Conservation (phyloP, 2,329 filamentous ascomycete genomes). For the Alternaria dauci region DNA sequence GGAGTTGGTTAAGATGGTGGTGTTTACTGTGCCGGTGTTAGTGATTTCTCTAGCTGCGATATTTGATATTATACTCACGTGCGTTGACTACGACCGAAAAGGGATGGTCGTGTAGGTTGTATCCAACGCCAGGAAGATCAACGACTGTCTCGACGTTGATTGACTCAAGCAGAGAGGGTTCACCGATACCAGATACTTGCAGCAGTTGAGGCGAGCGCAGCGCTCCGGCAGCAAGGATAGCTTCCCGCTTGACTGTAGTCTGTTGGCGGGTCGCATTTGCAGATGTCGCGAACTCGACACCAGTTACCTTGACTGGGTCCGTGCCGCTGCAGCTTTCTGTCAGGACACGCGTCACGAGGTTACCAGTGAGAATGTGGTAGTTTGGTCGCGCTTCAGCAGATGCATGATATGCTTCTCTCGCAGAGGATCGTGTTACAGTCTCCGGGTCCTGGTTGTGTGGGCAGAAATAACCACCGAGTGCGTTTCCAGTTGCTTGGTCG, state of each 20-base stretch:
- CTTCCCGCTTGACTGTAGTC: constrained; percentile 33
- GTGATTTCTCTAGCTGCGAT: background rate
- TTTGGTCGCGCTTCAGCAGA: constrained; percentile 27
- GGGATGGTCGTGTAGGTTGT: constrained; percentile 36
- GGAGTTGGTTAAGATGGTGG: constrained; percentile 12
- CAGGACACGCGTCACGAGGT: constrained; percentile 26
- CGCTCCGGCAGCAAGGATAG: constrained; percentile 36
- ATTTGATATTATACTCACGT: background rate
- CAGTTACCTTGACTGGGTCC: constrained; percentile 22
- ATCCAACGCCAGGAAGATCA: constrained; percentile 38
- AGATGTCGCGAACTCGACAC: constrained; percentile 32
- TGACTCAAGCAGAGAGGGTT: constrained; percentile 25
- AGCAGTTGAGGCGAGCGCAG: constrained; percentile 40
- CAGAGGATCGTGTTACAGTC: constrained; percentile 27
- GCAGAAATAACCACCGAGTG: constrained; percentile 32
- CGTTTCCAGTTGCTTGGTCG: constrained; percentile 32
- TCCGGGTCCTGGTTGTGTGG: constrained; percentile 29
- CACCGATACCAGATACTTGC: constrained; percentile 41
- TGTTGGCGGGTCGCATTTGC: constrained; percentile 15
- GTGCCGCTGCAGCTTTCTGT: constrained; percentile 16
- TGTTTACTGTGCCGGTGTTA: constrained; percentile 18
- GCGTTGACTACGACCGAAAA: constrained; percentile 19
- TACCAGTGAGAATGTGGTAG: constrained; percentile 29
- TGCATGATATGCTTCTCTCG: constrained; percentile 32
- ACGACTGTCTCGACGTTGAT: constrained; percentile 31